Percentiles rank a stretch among this genome's conserved stretches.
These are phyloP conservation scores for Alternaria sp. DNA, from an alignment of 2,329 filamentous ascomycete species.

Conservation along the genomic window DNA sequence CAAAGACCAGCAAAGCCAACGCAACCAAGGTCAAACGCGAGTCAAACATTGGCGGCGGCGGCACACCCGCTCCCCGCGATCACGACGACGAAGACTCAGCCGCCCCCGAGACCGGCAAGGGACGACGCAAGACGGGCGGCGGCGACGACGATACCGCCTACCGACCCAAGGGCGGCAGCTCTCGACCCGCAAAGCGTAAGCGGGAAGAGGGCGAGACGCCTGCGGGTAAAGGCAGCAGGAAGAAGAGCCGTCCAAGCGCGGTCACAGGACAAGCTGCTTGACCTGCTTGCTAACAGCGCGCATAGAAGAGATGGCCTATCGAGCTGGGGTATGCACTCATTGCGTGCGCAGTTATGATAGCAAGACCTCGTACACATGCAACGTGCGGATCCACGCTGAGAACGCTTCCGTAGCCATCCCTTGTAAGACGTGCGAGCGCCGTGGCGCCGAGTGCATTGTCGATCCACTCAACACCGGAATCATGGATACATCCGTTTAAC, in stretches of 20 bases:
- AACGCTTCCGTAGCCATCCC: not conserved
- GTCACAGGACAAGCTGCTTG: constrained; percentile 17
- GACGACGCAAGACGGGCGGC: constrained; percentile 37
- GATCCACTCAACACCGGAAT: not conserved
- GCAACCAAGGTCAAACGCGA: constrained; percentile 37
- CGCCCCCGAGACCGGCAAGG: constrained; percentile 38
- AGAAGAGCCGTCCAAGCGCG: constrained; percentile 43
- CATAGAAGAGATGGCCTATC: not conserved
- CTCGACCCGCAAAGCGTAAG: constrained; percentile 52
- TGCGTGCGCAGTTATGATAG: not conserved
- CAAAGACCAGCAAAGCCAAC: constrained; percentile 33
- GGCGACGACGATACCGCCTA: constrained; percentile 54
- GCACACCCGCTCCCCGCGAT: constrained; percentile 45
- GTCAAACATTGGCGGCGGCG: constrained; percentile 42
- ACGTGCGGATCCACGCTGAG: not conserved
- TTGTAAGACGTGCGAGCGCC: not conserved
- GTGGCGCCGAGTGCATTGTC: not conserved
- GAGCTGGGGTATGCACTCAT: not conserved
- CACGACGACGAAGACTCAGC: constrained; percentile 52
- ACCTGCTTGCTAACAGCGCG: not conserved
- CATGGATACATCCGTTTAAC: not conserved
- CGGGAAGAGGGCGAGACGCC: constrained; percentile 46
- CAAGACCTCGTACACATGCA: not conserved
- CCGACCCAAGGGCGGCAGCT: constrained; percentile 56
- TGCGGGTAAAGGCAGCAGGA: constrained; percentile 33